phyloP scores from a whole-genome alignment of 176 grass and related monocot species.

The Triticum dicoccoides region DNA sequence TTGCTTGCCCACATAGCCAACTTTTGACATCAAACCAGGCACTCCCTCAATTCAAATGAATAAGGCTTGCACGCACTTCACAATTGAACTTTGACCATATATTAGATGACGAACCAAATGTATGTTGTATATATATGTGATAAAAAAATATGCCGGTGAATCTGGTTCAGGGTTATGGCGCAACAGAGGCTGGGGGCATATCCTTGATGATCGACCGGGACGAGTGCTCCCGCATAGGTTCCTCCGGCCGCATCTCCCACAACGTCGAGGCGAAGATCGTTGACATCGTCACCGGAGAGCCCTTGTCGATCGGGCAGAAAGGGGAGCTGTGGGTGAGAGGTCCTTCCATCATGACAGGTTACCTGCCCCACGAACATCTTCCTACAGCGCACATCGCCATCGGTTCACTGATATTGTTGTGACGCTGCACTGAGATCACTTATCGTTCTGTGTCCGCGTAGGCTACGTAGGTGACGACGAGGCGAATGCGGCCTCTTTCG shows the following conservation, averaged over 20 bases:
- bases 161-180: slow-evolving; percentile 54
- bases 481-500: slow-evolving; percentile 52
- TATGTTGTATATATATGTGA: too few species aligned
- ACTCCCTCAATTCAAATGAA: too few species aligned
- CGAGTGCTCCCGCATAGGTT: slow-evolving; percentile 51
- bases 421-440: background rate
- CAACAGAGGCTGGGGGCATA: slow-evolving; percentile 59
- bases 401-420: too few species aligned
- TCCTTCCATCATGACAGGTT: slow-evolving; percentile 65
- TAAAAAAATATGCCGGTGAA: background rate
- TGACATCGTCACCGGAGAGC: slow-evolving; percentile 28
- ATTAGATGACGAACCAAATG: too few species aligned
- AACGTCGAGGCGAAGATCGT: slow-evolving; percentile 58
- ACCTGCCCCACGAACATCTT: background rate
- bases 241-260: slow-evolving; percentile 39
- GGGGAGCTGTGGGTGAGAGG: slow-evolving; percentile 64
- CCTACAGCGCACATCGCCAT: background rate
- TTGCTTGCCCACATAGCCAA: too few species aligned
- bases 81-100: too few species aligned
- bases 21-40: too few species aligned
- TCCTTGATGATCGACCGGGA: slow-evolving; percentile 48
- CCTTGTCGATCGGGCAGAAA: slow-evolving; percentile 40
- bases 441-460: background rate
- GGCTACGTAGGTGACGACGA: slow-evolving; percentile 76
- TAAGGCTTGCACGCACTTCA: too few species aligned